Base-by-base conservation (phyloP, 1,284 basidiomycete species). In the Rhodotorula sp. region DNA sequence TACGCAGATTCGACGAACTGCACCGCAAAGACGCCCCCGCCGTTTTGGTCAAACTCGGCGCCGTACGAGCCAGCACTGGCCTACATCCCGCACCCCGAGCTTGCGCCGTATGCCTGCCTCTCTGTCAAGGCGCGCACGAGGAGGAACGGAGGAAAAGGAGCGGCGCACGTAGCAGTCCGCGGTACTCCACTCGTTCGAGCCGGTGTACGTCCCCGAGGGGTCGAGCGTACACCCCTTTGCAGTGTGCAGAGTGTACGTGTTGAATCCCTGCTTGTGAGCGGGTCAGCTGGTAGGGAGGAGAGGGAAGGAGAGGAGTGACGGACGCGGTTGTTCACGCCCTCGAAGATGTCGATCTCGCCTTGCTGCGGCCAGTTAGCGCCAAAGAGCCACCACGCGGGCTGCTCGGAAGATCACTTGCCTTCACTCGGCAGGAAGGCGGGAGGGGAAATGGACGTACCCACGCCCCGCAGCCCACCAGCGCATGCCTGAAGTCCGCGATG, bases 1-100 rank as follows among this genome's bases (percentile, higher is more conserved):
- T n/a, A n/a, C n/a, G n/a, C n/a, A n/a, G n/a, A n/a, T n/a, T n/a
- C n/a, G n/a, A n/a, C n/a, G n/a, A n/a, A n/a, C n/a, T n/a, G n/a
- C n/a, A n/a, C n/a, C n/a, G n/a, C n/a, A n/a, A n/a, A n/a, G n/a
- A n/a, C n/a, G n/a, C n/a, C n/a, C n/a, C n/a, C n/a, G 29, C 79
- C 78, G 37, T 61, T 70, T 15, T 56, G 41, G 19, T 78, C 76
- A 67, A 80, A 80, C 0, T 63, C 76, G 25, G 74, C 59, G 25
- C 78, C 78, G 61, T 80, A 79, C 13, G 58, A 64, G 27, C 75
- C 64, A 46, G 68, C 66, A 39, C 69, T 63, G 54, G 77, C 76
- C 46, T 76, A 77, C 25, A 79, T 81, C 12, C 82, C 84, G 80
- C 91, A 93, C 19, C 91, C 91, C 37, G 85, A 81, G 69, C 73